A percentile compares a stretch with the other conserved stretches of the same genome.
Conservation (phyloP, 345 rosid genomes). For the Eucalyptus rudis region DNA sequence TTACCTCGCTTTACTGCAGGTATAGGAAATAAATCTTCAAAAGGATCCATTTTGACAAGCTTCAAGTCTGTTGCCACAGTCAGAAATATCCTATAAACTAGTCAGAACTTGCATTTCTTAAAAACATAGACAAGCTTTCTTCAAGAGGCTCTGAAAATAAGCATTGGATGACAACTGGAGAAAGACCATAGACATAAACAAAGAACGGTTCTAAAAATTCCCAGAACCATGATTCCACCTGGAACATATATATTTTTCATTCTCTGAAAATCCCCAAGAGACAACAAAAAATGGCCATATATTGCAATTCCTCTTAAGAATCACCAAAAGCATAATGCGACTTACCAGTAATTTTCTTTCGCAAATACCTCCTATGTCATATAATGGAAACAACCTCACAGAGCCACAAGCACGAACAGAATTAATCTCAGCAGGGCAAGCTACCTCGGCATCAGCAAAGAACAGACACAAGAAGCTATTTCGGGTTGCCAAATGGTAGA, state of each 20-base stretch:
- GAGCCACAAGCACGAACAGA: neutral
- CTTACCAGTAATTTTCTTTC: neutral
- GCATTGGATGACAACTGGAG: neutral
- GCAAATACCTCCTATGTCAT: neutral
- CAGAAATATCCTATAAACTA: neutral
- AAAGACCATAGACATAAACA: neutral
- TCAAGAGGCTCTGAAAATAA: neutral
- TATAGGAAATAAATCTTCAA: constrained; percentile 9
- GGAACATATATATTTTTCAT: neutral
- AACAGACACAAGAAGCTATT: neutral
- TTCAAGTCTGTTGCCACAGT: neutral
- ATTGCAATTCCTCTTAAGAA: neutral
- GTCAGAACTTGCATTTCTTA: neutral
- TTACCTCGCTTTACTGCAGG: constrained; percentile 14
- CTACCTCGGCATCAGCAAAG: neutral
- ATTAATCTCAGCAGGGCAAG: neutral
- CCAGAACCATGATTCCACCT: neutral
- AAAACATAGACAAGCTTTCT: neutral
- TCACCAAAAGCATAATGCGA: neutral
- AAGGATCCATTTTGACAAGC: constrained; percentile 1
- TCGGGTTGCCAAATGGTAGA: neutral
- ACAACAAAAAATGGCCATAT: neutral
- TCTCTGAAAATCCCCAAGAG: neutral
- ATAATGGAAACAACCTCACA: neutral
- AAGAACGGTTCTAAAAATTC: neutral